Conservation (phyloP, 1,284 basidiomycete species). For the Sparassis latifolia region DNA sequence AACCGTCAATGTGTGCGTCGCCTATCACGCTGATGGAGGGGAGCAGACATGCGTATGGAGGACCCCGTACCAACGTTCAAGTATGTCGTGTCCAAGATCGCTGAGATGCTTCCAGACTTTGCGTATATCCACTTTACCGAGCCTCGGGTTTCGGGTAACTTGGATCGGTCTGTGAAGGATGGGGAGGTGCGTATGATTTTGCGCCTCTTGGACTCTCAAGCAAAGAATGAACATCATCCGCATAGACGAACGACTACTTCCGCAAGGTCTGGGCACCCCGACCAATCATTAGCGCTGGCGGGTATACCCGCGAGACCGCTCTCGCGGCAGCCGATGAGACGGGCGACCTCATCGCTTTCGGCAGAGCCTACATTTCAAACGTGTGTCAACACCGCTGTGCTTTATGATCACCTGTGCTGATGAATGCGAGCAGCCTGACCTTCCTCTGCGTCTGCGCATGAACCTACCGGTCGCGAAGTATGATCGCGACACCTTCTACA, state of each 20-base stretch:
- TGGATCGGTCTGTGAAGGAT: conserved; percentile 5
- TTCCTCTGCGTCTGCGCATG: conserved; percentile 32
- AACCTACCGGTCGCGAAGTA: conserved; percentile 19
- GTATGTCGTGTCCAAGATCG: conserved; percentile 30
- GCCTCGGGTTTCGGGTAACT: conserved; percentile 22
- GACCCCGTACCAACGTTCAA: conserved; percentile 41
- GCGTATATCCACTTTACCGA: conserved; percentile 51
- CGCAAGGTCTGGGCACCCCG: conserved; percentile 26
- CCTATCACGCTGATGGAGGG: background rate
- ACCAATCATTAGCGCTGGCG: conserved; percentile 31
- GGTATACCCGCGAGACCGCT: conserved; percentile 24
- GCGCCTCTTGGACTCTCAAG: background rate
- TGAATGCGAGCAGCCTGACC: conserved; percentile 35
- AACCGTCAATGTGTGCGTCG: background rate
- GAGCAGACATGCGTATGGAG: conserved; percentile 35
- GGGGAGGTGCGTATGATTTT: conserved; percentile 1
- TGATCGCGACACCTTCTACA: conserved; percentile 22
- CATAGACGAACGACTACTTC: conserved; percentile 26
- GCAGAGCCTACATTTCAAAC: conserved; percentile 42
- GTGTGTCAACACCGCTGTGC: conserved; percentile 13
- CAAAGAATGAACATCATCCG: background rate
- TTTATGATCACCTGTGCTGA: background rate
- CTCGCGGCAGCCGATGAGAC: conserved; percentile 23
- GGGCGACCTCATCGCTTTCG: conserved; percentile 39
- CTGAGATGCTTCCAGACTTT: conserved; percentile 34